Conservation (phyloP, 345 rosid genomes). For the Moringa oleifera region DNA sequence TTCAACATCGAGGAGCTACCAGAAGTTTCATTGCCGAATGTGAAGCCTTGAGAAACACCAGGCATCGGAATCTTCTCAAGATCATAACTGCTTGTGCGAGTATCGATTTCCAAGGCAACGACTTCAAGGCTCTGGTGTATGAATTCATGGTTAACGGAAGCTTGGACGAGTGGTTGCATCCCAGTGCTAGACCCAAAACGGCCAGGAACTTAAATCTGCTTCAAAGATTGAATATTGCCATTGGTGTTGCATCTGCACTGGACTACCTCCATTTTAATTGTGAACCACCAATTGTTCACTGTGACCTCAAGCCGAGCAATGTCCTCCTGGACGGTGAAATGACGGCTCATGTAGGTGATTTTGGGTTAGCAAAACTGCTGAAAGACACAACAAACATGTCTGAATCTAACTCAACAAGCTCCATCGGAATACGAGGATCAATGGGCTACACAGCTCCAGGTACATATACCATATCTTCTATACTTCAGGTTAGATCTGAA, state of each 20-base stretch:
- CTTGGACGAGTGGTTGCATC: conserved; percentile 24
- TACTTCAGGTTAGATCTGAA: too few relatives aligned
- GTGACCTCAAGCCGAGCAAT: conserved; percentile 34
- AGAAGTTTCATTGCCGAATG: conserved; percentile 26
- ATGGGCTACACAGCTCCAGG: not conserved
- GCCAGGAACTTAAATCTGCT: conserved; percentile 8
- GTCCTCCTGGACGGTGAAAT: conserved; percentile 22
- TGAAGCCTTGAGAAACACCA: conserved; percentile 13
- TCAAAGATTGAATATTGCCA: conserved; percentile 26
- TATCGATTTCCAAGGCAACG: conserved; percentile 23
- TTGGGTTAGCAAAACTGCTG: conserved; percentile 24
- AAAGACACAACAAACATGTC: not conserved
- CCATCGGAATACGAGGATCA: not conserved
- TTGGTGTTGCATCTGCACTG: conserved; percentile 26
- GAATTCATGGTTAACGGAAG: conserved; percentile 28
- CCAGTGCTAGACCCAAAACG: not conserved
- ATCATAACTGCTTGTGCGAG: conserved; percentile 17
- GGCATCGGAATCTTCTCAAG: conserved; percentile 21
- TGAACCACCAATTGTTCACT: conserved; percentile 24
- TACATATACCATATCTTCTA: too few relatives aligned
- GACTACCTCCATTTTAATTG: conserved; percentile 28
- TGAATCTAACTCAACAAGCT: not conserved
- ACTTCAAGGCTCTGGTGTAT: conserved; percentile 22
- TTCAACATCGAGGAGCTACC: conserved; percentile 23
- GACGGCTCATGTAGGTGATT: conserved; percentile 29